A percentile compares a stretch with the other conserved stretches of the same genome.
These are phyloP conservation scores for Stachybotrys echinatus DNA, from an alignment of 2,329 filamentous ascomycete genomes.

Conservation along the genomic window DNA sequence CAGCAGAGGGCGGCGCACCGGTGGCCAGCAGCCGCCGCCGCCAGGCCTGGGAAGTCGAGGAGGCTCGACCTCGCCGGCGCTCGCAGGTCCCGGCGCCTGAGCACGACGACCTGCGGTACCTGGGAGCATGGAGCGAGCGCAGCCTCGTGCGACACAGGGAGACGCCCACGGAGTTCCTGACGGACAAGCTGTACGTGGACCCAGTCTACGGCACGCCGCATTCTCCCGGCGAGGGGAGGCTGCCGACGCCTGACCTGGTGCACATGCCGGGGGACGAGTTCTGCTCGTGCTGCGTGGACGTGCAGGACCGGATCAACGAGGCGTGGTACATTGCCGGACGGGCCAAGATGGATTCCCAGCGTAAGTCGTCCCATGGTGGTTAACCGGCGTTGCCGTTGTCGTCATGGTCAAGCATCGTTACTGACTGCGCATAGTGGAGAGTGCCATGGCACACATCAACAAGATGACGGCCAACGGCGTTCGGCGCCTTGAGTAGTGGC, in stretches of 20 bases:
- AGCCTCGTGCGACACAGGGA: background rate
- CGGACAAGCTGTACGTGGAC: background rate
- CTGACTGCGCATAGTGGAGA: background rate
- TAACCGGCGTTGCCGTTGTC: background rate
- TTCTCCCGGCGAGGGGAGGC: background rate
- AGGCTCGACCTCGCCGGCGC: background rate
- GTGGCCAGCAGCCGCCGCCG: background rate
- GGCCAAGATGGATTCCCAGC: constrained; percentile 2
- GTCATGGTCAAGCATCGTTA: background rate
- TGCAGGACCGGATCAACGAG: constrained; percentile 1
- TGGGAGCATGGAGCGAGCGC: background rate
- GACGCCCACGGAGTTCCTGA: background rate
- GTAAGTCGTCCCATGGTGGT: background rate
- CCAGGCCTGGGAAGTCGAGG: background rate
- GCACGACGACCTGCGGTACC: background rate
- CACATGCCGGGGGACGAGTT: background rate
- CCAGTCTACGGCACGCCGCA: background rate
- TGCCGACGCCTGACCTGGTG: constrained; percentile 2
- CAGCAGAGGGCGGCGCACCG: background rate
- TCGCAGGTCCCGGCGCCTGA: background rate
- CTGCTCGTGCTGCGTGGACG: constrained; percentile 3
- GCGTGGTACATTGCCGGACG: constrained; percentile 1
- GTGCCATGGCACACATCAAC: constrained; percentile 3
- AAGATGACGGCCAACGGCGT: background rate
- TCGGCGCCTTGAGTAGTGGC: background rate